Percentiles rank a stretch among this genome's conserved stretches.
Conservation (phyloP, 2,329 filamentous ascomycete species). For the Gaeumannomyces tritici region DNA sequence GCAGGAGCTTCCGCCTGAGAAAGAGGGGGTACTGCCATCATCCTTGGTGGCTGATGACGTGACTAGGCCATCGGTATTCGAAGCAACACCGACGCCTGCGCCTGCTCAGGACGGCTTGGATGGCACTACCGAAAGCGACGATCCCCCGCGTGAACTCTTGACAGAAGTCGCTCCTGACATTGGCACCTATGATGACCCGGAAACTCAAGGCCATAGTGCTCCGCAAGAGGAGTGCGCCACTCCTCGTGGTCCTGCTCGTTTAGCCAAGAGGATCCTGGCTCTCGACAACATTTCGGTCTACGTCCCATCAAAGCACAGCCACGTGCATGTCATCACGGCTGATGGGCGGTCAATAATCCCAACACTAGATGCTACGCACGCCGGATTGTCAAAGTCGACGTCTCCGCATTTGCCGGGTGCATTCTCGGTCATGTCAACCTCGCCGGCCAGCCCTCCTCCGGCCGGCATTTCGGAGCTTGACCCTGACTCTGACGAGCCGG, state of each 20-base stretch:
- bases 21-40: not conserved
- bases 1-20: not conserved
- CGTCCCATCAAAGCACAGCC: slow-evolving; percentile 38
- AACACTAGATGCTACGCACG: not conserved
- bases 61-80: not conserved
- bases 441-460: not conserved
- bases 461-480: not conserved
- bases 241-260: slow-evolving; percentile 41
- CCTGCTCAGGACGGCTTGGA: not conserved
- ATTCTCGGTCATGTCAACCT: slow-evolving; percentile 40
- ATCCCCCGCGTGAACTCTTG: not conserved
- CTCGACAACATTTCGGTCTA: slow-evolving; percentile 44
- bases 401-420: slow-evolving; percentile 50
- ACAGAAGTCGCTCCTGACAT: not conserved
- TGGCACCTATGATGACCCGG: not conserved
- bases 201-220: not conserved
- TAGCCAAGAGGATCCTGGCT: slow-evolving; percentile 45
- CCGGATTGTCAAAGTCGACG: not conserved
- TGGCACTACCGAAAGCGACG: not conserved
- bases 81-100: not conserved
- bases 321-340: slow-evolving; percentile 22
- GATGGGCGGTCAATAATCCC: not conserved
- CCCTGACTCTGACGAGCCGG: not conserved
- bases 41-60: not conserved
- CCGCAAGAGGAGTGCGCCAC: slow-evolving; percentile 33